Conservation (phyloP, 1,284 basidiomycete species). For the Vanrija sp. region DNA sequence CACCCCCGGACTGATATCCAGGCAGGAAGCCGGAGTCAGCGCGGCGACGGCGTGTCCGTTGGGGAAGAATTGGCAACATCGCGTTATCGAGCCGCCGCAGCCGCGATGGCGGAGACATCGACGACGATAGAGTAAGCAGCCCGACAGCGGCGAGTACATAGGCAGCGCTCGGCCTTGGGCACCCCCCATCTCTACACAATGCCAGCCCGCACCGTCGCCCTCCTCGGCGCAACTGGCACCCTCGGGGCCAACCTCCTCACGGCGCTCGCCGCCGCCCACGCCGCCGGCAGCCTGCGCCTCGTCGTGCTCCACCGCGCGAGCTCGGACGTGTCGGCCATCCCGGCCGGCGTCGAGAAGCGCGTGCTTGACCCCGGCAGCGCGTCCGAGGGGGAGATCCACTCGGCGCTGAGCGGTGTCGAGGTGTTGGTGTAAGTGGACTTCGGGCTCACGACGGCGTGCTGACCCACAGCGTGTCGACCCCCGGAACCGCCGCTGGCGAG, state of each 20-base stretch:
- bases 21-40: too few species aligned
- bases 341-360: slow-evolving; percentile 3
- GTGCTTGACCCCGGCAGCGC: slow-evolving; percentile 2
- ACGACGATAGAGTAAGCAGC: too few species aligned
- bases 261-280: not conserved
- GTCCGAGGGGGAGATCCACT: not conserved
- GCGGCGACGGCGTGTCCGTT: too few species aligned
- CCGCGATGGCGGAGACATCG: too few species aligned
- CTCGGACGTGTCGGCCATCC: not conserved
- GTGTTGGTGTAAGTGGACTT: slow-evolving; percentile 1
- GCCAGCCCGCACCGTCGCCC: slow-evolving; percentile 1
- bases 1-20: too few species aligned
- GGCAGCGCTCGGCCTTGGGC: too few species aligned
- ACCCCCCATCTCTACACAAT: too few species aligned
- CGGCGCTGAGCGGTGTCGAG: slow-evolving; percentile 2
- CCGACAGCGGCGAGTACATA: too few species aligned
- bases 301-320: slow-evolving; percentile 3
- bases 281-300: not conserved
- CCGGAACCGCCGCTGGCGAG: not conserved
- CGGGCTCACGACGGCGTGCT: too few species aligned
- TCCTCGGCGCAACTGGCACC: slow-evolving; percentile 5
- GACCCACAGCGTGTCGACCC: too few species aligned
- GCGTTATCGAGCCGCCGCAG: too few species aligned
- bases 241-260: slow-evolving; percentile 4
- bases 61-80: too few species aligned